Base-by-base conservation (phyloP, 2,329 filamentous ascomycete genomes). In the Dactylellina sp. region DNA sequence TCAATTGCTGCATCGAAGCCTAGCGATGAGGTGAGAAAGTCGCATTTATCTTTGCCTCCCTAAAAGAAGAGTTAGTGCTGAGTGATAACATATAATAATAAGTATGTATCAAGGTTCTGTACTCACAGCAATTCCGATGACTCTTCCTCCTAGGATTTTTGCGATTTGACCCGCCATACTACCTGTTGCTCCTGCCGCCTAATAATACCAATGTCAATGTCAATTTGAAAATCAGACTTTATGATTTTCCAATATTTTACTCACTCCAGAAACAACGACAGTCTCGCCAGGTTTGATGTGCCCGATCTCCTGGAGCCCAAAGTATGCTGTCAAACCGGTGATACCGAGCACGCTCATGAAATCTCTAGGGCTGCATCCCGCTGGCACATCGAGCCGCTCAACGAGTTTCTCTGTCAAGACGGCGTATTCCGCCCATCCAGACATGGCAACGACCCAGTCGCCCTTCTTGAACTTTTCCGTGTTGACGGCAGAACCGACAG, bases 161-260 rank as follows among this genome's bases (percentile, higher is more conserved):
- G 90, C 89, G 76, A 93, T 91, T 81, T 94, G 91, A 0, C 89
- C 90, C 0, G 87, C 91, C 0, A 93, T 86, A 78, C 86, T 89
- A 0, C 91, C 91, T 0, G 91, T 93, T 0, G 91, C 91, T 1
- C 91, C 91, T 0, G 91, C 91, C 1, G 91, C 91, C 71, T 75
- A 35, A 46, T 49, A 11, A 40, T 9, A 46, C 28, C 1, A 52
- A 7, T 12, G 25, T 62, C 49, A 61, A 46, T 25, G 37, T 2
- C 39, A n/a, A 14, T 14, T 37, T 24, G 16, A 20, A 25, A 12
- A 12, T 2, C 14, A 22, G n/a, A 18, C 6, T 16, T 7, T 16
- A 6, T 32, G 28, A 5, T 44, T 35, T 35, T 35, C 32, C 32
- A n/a, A n/a, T n/a, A n/a, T 16, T 16, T 2, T 11, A 74, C 70